Base-by-base conservation (phyloP, 2,329 filamentous ascomycete genomes). In the Cladosporium sp. region DNA sequence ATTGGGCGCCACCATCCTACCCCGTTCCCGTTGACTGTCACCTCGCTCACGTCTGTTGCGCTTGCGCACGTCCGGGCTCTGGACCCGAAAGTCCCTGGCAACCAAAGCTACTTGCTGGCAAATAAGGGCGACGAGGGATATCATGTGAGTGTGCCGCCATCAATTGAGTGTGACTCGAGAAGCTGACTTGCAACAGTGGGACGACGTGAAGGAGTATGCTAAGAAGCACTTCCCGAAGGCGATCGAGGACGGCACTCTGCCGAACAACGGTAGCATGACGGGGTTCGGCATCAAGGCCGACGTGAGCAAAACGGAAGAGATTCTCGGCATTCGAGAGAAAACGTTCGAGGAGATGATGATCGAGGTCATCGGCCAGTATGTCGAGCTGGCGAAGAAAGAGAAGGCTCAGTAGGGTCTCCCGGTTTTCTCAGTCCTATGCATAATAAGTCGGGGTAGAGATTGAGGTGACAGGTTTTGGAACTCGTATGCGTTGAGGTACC, bases 21-120 rank as follows among this genome's bases (percentile, higher is more conserved):
- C 32, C 43, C 52, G 2, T 49, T 50, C 35, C 46, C 48, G 5
- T 40, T 14, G 2, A 14, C 38, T 3, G 53, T 56, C 33, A 43
- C 46, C 0, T 38, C 49, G 22, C 18, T 66, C 10, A 61, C 67
- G 22, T 65, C 67, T 45, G 61, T 66, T 3, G 63, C 65, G 5
- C 53, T 54, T 4, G 53, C 62, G 13, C 66, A 67, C 44, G 55
- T 68, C 19, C 54, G 58, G 32, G 56, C 61, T 1, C 55, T 67
- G 14, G 52, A 60, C 18, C 31, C 37, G 1, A 33, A 46, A 16
- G 18, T 53, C 14, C 11, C 11, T 2, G 50, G 50, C 13, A 46
- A 46, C 13, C 50, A 53, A 32, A 46, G 43, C 16, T 53, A 42
- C 35, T 11, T 53, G 37, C 35, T 53, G 9, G 33, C 35, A 2